These are phyloP conservation scores for Pseudogymnoascus sp. DNA, from an alignment of 2,329 filamentous ascomycete species.

Conservation along the genomic window DNA sequence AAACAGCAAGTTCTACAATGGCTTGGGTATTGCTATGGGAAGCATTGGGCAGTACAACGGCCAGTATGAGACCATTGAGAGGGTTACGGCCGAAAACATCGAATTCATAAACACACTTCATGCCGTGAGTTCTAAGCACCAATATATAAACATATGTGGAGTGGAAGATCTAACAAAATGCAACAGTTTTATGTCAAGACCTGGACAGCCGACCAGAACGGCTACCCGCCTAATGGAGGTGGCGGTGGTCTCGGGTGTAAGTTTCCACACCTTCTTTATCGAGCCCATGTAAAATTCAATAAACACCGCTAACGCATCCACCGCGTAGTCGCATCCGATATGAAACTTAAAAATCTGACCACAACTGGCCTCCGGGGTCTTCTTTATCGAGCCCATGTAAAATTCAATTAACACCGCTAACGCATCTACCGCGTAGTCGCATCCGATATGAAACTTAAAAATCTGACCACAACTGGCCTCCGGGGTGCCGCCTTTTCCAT, in stretches of 20 bases:
- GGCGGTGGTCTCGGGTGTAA: constrained; percentile 43
- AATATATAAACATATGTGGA: background rate
- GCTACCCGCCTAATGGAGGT: constrained; percentile 49
- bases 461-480: constrained; percentile 26
- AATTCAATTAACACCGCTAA: background rate
- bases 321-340: constrained; percentile 19
- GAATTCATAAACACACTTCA: constrained; percentile 38
- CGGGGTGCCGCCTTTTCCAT: constrained; percentile 28
- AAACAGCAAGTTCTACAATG: constrained; percentile 40
- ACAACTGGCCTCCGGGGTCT: constrained; percentile 18
- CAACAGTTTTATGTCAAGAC: constrained; percentile 42
- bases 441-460: constrained; percentile 29
- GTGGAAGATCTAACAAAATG: background rate
- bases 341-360: constrained; percentile 31
- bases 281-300: background rate
- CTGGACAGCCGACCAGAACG: constrained; percentile 44
- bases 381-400: background rate
- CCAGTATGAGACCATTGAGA: constrained; percentile 40
- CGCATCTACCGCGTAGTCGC: background rate
- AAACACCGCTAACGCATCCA: background rate
- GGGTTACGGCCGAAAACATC: constrained; percentile 40
- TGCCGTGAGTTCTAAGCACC: constrained; percentile 24
- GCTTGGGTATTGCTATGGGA: constrained; percentile 47
- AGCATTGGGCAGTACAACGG: constrained; percentile 47
- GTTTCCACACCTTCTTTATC: background rate